phyloP scores from a whole-genome alignment of 1,284 basidiomycete species.

The Heterobasidion parviporum region DNA sequence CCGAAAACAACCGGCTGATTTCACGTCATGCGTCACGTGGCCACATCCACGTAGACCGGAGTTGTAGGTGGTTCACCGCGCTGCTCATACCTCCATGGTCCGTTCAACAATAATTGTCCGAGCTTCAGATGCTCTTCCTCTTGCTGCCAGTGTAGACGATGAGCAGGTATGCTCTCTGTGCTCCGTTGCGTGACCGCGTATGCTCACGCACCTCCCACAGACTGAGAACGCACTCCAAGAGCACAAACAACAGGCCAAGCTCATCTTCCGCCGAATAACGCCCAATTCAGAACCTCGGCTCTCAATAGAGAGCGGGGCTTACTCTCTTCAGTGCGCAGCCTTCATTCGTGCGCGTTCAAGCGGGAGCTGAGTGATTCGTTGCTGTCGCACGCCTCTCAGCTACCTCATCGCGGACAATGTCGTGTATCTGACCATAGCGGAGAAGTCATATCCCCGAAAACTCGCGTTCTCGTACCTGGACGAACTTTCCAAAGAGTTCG shows the following conservation, averaged over 20 bases:
- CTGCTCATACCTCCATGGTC: slow-evolving; percentile 54
- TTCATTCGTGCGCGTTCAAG: slow-evolving; percentile 1
- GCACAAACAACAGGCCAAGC: slow-evolving; percentile 97
- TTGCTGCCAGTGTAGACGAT: slow-evolving; percentile 93
- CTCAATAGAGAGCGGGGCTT: slow-evolving; percentile 93
- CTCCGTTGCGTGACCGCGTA: not conserved
- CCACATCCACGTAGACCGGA: not conserved
- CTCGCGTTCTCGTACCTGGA: slow-evolving; percentile 97
- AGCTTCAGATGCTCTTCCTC: slow-evolving; percentile 85
- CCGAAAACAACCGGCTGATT: too few relatives aligned
- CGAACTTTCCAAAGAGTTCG: slow-evolving; percentile 95
- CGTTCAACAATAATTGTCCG: slow-evolving; percentile 87
- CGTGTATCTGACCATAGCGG: slow-evolving; percentile 92
- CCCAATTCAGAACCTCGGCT: slow-evolving; percentile 92
- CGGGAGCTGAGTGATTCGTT: slow-evolving; percentile 2
- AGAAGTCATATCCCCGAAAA: slow-evolving; percentile 96
- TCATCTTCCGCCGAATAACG: slow-evolving; percentile 91
- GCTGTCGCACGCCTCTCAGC: slow-evolving; percentile 34
- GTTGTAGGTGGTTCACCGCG: not conserved
- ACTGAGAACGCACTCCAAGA: slow-evolving; percentile 91
- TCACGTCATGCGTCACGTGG: not conserved
- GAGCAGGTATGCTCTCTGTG: slow-evolving; percentile 59
- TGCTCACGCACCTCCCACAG: slow-evolving; percentile 30
- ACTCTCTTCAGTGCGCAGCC: slow-evolving; percentile 80
- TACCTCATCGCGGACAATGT: slow-evolving; percentile 94